Evolutionary conservation across 164 flowering plant species (phyloP), one percentile per base, ranked within the genome.

Genomic region (Taxillus chinensis): DNA sequence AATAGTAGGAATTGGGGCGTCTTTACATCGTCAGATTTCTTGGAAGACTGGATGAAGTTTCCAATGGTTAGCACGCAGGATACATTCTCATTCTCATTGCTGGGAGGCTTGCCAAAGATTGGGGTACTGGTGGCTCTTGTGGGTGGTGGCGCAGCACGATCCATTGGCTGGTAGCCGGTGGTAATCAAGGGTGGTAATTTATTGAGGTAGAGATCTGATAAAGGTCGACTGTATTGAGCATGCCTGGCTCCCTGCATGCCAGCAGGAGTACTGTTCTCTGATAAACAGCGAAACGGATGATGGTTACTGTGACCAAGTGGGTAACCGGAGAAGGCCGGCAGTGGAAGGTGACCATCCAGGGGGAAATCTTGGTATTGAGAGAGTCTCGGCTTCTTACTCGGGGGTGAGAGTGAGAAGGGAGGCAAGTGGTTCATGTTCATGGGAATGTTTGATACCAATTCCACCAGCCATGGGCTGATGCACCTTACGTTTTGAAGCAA

Each of bases 391-490:
- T 86, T 86, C 81, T 88, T 88, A 61, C 86, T 78, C 14, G 95
- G 88, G 3, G 89, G 87, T 40, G 84, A 80, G n/a, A n/a, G 87
- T 40, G 84, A 27, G 66, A 86, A 83, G 4, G 82, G 86, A 14
- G 87, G 74, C 13, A 81, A 69, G 64, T 83, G 82, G 70, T 79
- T 77, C 65, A 78, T 65, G 70, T 79, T 77, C 65, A 78, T 65
- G 0, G 86, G 85, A 77, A 84, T 78, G 67, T 72, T 83, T 5
- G 89, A 81, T 50, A 81, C 95, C 68, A 81, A 52, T 77, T 88
- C 89, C 13, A 88, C 92, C 67, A 82, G 68, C 95, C 95, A 88
- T 14, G 95, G 95, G 70, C 82, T 88, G 2, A 88, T 92, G 3
- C 86, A 73, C 64, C 79, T 87, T 77, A 87, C 89, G 60, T 87